These are phyloP conservation scores for Mycena sanguinolenta DNA, from an alignment of 768 basidiomycete genomes.

Conservation along the genomic window DNA sequence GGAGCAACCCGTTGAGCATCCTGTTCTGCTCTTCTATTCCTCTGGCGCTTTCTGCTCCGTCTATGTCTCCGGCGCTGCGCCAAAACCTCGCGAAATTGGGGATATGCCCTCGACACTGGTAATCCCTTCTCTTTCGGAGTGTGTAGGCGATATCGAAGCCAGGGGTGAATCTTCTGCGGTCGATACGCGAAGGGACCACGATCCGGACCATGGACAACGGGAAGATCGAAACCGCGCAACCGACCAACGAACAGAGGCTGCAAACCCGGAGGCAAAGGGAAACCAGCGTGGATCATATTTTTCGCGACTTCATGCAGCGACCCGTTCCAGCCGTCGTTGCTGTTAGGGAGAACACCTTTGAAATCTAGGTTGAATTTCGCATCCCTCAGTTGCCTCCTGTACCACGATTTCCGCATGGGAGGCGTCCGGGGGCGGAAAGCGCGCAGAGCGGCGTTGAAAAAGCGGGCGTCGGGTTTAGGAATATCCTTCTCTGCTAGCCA, in stretches of 20 bases:
- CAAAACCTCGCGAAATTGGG: slow-evolving; percentile 4
- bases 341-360: slow-evolving; percentile 39
- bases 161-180: background rate
- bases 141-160: slow-evolving; percentile 16
- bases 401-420: slow-evolving; percentile 40
- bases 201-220: slow-evolving; percentile 8
- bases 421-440: slow-evolving; percentile 35
- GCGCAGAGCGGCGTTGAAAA: slow-evolving; percentile 67
- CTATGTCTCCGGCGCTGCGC: background rate
- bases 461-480: slow-evolving; percentile 70
- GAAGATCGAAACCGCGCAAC: slow-evolving; percentile 1
- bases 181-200: slow-evolving; percentile 11
- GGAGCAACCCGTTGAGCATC: background rate
- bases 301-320: slow-evolving; percentile 53
- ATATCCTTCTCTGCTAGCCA: slow-evolving; percentile 43
- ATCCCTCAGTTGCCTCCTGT: slow-evolving; percentile 46
- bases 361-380: slow-evolving; percentile 45
- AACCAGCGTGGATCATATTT: slow-evolving; percentile 56
- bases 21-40: background rate
- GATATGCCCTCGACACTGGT: slow-evolving; percentile 21
- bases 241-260: slow-evolving; percentile 55
- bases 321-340: slow-evolving; percentile 46
- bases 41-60: slow-evolving; percentile 2
- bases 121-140: slow-evolving; percentile 29
- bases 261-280: slow-evolving; percentile 54